phyloP scores from a whole-genome alignment of 495 filamentous ascomycete genomes.

The Penicillium fimorum region DNA sequence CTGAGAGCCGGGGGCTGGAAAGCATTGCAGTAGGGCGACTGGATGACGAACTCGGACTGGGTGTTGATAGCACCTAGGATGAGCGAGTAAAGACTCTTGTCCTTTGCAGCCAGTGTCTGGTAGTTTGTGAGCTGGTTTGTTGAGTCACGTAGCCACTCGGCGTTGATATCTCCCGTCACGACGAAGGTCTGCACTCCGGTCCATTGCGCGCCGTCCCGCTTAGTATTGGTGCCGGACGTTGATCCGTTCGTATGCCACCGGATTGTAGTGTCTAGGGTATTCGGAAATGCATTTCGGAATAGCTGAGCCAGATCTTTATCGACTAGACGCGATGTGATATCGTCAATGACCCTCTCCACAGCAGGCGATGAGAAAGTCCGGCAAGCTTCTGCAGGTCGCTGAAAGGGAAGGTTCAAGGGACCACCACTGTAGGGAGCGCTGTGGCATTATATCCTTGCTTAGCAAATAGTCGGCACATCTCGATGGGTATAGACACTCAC shows the following conservation, averaged over 20 bases:
- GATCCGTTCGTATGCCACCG: slow-evolving; percentile 64
- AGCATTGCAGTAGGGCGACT: slow-evolving; percentile 95
- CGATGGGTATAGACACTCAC: slow-evolving; percentile 30
- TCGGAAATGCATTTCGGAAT: slow-evolving; percentile 97
- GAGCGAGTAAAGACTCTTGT: slow-evolving; percentile 68
- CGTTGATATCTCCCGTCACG: slow-evolving; percentile 98
- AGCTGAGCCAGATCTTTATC: slow-evolving; percentile 88
- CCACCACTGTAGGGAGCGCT: slow-evolving; percentile 79
- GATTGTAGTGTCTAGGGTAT: slow-evolving; percentile 92
- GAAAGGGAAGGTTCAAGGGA: slow-evolving; percentile 78
- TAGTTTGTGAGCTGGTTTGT: slow-evolving; percentile 94
- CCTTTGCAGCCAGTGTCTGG: slow-evolving; percentile 76
- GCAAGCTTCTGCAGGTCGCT: slow-evolving; percentile 76
- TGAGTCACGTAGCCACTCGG: slow-evolving; percentile 96
- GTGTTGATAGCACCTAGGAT: slow-evolving; percentile 96
- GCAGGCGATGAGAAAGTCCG: slow-evolving; percentile 83
- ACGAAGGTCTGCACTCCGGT: slow-evolving; percentile 87
- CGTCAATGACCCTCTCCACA: slow-evolving; percentile 83
- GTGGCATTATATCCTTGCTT: neutral
- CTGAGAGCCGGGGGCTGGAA: slow-evolving; percentile 92
- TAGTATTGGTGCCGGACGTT: slow-evolving; percentile 31
- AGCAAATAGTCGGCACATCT: neutral
- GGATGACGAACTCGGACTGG: slow-evolving; percentile 90
- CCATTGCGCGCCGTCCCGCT: slow-evolving; percentile 64
- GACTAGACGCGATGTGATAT: slow-evolving; percentile 74